Evolutionary conservation across 2,329 filamentous ascomycete genomes (phyloP), one percentile per base, ranked within the genome.

Genomic region (Cladosporium halotolerans): DNA sequence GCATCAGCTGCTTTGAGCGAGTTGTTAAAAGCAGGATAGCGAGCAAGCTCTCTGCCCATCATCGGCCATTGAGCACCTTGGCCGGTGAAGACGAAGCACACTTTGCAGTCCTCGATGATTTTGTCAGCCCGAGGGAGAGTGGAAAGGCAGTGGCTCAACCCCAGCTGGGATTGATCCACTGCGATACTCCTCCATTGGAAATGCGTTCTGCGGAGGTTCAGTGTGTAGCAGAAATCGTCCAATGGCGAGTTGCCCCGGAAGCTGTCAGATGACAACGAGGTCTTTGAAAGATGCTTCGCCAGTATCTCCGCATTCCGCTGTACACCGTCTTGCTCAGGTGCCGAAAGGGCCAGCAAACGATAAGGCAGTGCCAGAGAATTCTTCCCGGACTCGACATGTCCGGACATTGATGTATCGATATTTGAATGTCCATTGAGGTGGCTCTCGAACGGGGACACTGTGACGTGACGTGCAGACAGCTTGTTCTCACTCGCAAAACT

Each of bases 41-140:
- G 33, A 7, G 66, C 43, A 23, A 71, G 57, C 9, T 28, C 19
- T 7, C 13, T 44, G 7, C 55, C 58, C 59, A 62, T 61, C 10
- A 19, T 16, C 5, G 54, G 31, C 56, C 56, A 62, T 45, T 61
- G 59, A n/a, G 60, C 56, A 39, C 60, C 60, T 51, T 62, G 60
- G 6, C 60, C 59, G 33, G 54, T 61, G 40, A 61, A 62, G 4
- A 53, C 36, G 33, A 52, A 52, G 13, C n/a, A 34, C 8, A 43
- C 18, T 18, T 44, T 39, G 36, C 36, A 39, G 10, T 39, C 36
- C 36, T 39, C 36, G 16, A 39, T 16, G 36, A 14, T 14, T 16
- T 39, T 39, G 11, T 13, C 3, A 8, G 36, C 36, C 13, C 16
- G n/a, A 14, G 36, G 36, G n/a, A 39, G n/a, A 9, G 36, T 14